These are phyloP conservation scores for Sextonia rubra DNA, from an alignment of 164 flowering plant species.

Conservation along the genomic window DNA sequence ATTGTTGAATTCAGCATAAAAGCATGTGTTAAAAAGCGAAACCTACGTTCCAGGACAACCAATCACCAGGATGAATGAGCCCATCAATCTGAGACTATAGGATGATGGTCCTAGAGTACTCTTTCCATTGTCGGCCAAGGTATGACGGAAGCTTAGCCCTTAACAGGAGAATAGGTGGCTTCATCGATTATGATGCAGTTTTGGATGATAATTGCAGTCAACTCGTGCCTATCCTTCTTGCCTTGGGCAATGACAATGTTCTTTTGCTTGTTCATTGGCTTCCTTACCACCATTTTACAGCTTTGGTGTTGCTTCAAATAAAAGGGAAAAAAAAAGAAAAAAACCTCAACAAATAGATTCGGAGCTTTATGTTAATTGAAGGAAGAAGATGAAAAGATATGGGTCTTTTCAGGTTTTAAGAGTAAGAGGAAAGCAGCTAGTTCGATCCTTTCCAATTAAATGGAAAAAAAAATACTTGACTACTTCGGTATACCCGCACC, in stretches of 20 bases:
- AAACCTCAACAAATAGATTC: too few species aligned
- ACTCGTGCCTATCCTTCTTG: slow-evolving; percentile 11
- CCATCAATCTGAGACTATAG: slow-evolving; percentile 13
- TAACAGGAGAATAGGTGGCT: slow-evolving; percentile 8
- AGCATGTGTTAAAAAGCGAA: slow-evolving; percentile 9
- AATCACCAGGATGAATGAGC: slow-evolving; percentile 3
- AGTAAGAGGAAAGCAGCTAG: too few species aligned
- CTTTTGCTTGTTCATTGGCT: slow-evolving; percentile 20
- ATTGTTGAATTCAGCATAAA: slow-evolving; percentile 21
- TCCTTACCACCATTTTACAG: slow-evolving; percentile 34
- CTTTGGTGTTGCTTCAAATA: too few species aligned
- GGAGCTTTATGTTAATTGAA: too few species aligned
- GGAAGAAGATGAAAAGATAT: too few species aligned
- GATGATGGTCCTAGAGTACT: slow-evolving; percentile 10
- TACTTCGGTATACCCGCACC: too few species aligned
- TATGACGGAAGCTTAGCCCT: slow-evolving; percentile 5
- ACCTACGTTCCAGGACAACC: neutral
- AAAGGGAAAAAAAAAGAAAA: too few species aligned
- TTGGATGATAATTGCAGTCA: slow-evolving; percentile 35
- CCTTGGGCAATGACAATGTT: slow-evolving; percentile 40
- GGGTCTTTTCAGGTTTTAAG: too few species aligned
- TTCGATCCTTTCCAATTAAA: too few species aligned
- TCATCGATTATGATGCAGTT: slow-evolving; percentile 36
- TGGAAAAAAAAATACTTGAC: too few species aligned
- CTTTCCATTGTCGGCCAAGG: slow-evolving; percentile 21